Percentiles rank a stretch among this genome's conserved stretches.
Conservation (phyloP, 805 yeast genomes). For the Ogataea populi-albae region DNA sequence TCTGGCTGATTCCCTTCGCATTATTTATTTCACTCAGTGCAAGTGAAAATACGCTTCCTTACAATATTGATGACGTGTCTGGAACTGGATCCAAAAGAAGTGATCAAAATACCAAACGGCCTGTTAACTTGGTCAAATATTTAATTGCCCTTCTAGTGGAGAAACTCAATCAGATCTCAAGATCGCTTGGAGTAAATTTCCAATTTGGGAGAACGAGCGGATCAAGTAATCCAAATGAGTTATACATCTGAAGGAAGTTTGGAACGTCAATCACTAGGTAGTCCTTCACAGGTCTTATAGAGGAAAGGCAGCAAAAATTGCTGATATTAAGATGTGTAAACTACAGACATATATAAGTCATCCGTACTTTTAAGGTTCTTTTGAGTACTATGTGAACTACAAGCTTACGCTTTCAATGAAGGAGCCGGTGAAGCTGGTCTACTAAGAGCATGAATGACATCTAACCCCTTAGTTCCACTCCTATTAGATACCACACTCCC, state of each 20-base stretch:
- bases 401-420: conserved; percentile 1
- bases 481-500: conserved; percentile 5
- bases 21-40: conserved; percentile 90
- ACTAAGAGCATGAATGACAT: conserved; percentile 8
- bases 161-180: conserved; percentile 41
- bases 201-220: conserved; percentile 12
- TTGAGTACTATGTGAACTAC: neutral
- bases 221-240: conserved; percentile 27
- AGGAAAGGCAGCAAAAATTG: too few relatives aligned
- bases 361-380: too few relatives aligned
- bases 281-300: too few relatives aligned
- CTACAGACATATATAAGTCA: too few relatives aligned
- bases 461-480: conserved; percentile 7
- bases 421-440: conserved; percentile 3
- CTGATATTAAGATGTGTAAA: too few relatives aligned
- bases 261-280: too few relatives aligned
- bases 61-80: conserved; percentile 27
- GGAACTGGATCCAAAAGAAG: conserved; percentile 24
- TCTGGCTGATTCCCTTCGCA: conserved; percentile 94
- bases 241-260: conserved; percentile 21
- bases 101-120: conserved; percentile 34
- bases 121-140: conserved; percentile 69
- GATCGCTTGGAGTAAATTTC: conserved; percentile 62
- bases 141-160: conserved; percentile 54
- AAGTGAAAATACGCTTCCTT: conserved; percentile 83